These are phyloP conservation scores for Aspergillus eucalypticola DNA, from an alignment of 2,329 filamentous ascomycete genomes.

Conservation along the genomic window DNA sequence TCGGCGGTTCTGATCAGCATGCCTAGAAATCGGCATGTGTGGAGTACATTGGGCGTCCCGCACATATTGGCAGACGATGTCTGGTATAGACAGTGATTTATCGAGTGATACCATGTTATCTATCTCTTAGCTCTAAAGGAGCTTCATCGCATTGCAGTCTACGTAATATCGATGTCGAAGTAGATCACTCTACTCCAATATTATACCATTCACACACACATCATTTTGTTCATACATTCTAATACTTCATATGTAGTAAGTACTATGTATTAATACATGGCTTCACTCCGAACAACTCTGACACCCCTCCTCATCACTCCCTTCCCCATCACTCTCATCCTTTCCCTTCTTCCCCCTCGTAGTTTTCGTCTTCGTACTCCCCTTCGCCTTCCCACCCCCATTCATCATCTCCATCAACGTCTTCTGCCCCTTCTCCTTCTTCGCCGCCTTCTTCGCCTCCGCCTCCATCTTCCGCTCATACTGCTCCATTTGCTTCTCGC, in stretches of 20 bases:
- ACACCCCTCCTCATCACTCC: slow-evolving; percentile 25
- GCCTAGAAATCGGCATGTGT: slow-evolving; percentile 1
- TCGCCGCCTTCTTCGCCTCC: slow-evolving; percentile 52
- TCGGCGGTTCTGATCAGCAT: not conserved
- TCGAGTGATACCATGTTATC: slow-evolving; percentile 22
- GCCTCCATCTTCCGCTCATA: slow-evolving; percentile 72
- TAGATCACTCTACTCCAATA: too few species aligned
- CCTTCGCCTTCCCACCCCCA: slow-evolving; percentile 16
- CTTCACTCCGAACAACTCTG: slow-evolving; percentile 16
- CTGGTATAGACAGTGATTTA: slow-evolving; percentile 17
- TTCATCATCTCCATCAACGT: slow-evolving; percentile 40
- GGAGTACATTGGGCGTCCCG: slow-evolving; percentile 10
- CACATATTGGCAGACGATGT: slow-evolving; percentile 16
- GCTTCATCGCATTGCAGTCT: slow-evolving; percentile 13
- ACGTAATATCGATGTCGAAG: not conserved
- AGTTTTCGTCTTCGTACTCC: too few species aligned
- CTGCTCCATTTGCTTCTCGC: slow-evolving; percentile 74
- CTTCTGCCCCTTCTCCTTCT: slow-evolving; percentile 35
- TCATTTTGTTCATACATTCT: too few species aligned
- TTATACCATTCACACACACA: too few species aligned
- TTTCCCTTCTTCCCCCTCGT: slow-evolving; percentile 8
- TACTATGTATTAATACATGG: not conserved
- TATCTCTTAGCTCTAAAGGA: slow-evolving; percentile 7
- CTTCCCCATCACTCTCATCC: slow-evolving; percentile 19
- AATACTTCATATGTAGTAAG: too few species aligned